Conservation (phyloP, 306 rosid genomes). For the Trichosanthes truncata region DNA sequence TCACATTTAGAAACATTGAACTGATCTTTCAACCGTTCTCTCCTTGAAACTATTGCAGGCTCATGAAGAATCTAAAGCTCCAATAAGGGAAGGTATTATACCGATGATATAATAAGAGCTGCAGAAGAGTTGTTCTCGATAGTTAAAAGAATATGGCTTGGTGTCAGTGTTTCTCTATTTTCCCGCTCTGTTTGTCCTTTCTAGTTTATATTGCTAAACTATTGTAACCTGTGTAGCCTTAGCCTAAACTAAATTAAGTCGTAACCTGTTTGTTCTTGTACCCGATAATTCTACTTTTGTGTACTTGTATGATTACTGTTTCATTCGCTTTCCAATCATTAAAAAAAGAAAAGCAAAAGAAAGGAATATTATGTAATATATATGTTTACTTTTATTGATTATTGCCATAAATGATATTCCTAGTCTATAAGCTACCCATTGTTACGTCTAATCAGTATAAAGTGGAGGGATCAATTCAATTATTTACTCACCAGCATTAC, state of each 20-base stretch:
- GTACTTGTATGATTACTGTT: background rate
- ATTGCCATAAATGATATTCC: background rate
- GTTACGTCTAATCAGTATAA: conserved; percentile 6
- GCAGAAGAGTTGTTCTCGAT: background rate
- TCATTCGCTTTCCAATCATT: background rate
- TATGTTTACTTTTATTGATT: background rate
- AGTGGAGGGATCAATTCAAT: conserved; percentile 1
- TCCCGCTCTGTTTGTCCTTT: background rate
- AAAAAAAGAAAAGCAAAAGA: background rate
- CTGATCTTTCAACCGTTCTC: background rate
- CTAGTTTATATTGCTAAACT: background rate
- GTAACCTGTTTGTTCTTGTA: background rate
- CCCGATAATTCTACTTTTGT: background rate
- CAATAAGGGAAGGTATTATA: background rate
- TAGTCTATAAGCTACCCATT: background rate
- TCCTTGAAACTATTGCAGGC: conserved; percentile 6
- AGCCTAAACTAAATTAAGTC: background rate
- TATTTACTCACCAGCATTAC: background rate
- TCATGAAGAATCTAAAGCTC: conserved; percentile 19
- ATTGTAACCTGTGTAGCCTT: background rate
- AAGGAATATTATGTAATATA: background rate
- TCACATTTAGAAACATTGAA: background rate
- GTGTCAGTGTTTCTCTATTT: background rate
- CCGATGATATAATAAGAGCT: background rate
- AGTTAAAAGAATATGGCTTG: background rate